Base-by-base conservation (phyloP, 1,139 yeast genomes). In the Blastobotrys indianensis region DNA sequence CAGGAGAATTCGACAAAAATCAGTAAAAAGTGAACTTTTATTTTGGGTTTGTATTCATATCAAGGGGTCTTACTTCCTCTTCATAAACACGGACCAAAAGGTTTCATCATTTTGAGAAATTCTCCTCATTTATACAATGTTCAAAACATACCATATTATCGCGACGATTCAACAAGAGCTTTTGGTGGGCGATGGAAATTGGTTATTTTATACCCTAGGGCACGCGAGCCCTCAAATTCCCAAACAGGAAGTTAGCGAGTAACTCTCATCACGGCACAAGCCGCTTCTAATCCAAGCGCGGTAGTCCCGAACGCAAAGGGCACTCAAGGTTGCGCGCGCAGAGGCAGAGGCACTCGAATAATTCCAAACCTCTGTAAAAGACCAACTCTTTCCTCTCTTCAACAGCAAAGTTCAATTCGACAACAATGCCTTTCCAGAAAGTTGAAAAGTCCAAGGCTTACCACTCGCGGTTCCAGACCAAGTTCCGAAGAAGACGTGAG, bases 401-500 rank as follows among this genome's bases (percentile, higher is more conserved):
- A 4, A 4, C 25, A 4, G 6, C 25, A 20, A 20, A 20, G 17
- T 13, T 13, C 32, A 50, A 44, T 32, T 39, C 37, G 42, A 17
- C 46, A 51, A 75, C 66, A 71, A 87, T 87, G 96, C 78, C 80
- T 68, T 87, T 87, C 88, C 73, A 76, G 67, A 80, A 80, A 70
- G 58, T 66, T 51, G 67, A 71, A 64, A 88, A 88, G 82, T 73
- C 79, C 69, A 82, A 95, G 67, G 94, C 97, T 64, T 92, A 94
- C 92, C 88, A 82, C 82, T 88, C 97, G 72, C 92, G 99, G 75
- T 92, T 82, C 95, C 99, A 92, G 81, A 92, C 98, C 73, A 97
- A 97, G 64, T 92, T 88, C 96, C 88, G 98, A 76, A 88, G 99
- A 84, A 87, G 99, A 85, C 88, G 95, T 74, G 97, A 94, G 78